A percentile compares a stretch with the other conserved stretches of the same genome.
Conservation (phyloP, 2,329 filamentous ascomycete species). For the Pochonia chlamydosporia region DNA sequence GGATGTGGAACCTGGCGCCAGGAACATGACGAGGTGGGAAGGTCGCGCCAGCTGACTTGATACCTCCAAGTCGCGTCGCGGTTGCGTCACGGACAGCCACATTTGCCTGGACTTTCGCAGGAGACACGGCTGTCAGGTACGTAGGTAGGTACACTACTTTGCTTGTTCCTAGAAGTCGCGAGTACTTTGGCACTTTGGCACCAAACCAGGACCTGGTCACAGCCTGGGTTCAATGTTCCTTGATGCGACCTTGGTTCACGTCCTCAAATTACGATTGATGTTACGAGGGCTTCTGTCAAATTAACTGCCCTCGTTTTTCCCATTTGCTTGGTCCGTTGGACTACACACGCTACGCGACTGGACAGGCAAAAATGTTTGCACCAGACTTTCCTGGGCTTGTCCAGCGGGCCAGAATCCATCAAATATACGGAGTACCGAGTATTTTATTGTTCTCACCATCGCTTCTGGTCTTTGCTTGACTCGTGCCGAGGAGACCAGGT, state of each 20-base stretch:
- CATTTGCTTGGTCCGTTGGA: not conserved
- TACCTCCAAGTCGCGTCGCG: conserved; percentile 4
- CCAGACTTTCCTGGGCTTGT: no score
- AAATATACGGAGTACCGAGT: not conserved
- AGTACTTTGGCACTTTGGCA: no score
- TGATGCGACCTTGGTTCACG: not conserved
- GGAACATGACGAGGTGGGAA: conserved; percentile 3
- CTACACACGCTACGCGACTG: no score
- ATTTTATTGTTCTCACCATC: no score
- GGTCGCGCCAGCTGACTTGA: not conserved
- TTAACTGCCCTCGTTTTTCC: not conserved
- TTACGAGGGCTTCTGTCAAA: not conserved
- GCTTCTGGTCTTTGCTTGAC: no score
- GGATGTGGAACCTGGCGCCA: not conserved
- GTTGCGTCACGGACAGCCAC: not conserved
- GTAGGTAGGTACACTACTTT: not conserved
- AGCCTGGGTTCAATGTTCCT: no score
- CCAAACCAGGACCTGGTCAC: no score
- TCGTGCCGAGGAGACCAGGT: no score
- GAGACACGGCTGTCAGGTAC: not conserved
- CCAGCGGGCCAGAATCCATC: no score
- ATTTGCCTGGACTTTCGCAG: no score
- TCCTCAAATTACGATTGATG: not conserved
- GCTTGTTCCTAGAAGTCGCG: not conserved
- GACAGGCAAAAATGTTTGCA: no score